A percentile compares a stretch with the other conserved stretches of the same genome.
Conservation (phyloP, 2,329 filamentous ascomycete genomes). For the Rosellinia necatrix region DNA sequence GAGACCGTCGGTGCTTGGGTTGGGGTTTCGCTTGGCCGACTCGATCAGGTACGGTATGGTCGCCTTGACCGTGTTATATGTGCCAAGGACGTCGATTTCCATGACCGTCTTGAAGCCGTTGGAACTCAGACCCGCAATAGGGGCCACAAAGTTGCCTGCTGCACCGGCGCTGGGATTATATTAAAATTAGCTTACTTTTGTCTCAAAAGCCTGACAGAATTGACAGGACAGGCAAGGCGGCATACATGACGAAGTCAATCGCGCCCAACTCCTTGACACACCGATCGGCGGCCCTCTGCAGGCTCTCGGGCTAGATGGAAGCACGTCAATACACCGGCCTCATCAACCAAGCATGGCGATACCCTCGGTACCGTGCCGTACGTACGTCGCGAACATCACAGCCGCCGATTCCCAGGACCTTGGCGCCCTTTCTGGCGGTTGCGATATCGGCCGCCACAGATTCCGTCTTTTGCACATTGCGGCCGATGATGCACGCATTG, state of each 20-base stretch:
- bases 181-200: conserved; percentile 12
- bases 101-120: conserved; percentile 97
- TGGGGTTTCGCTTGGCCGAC: conserved; percentile 70
- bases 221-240: conserved; percentile 48
- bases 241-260: conserved; percentile 98
- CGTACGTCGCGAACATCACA: conserved; percentile 75
- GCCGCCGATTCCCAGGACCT: conserved; percentile 84
- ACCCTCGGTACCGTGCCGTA: conserved; percentile 24
- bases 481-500: conserved; percentile 91
- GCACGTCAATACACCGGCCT: conserved; percentile 12
- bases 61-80: conserved; percentile 93
- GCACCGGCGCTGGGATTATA: conserved; percentile 75
- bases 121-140: conserved; percentile 77
- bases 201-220: neutral
- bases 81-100: conserved; percentile 93
- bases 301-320: conserved; percentile 56
- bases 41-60: conserved; percentile 79
- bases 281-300: conserved; percentile 75
- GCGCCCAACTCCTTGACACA: conserved; percentile 82
- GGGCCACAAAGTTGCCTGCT: conserved; percentile 92
- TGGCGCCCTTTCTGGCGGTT: conserved; percentile 75
- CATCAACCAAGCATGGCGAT: too few relatives aligned
- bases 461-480: conserved; percentile 88
- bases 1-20: conserved; percentile 61
- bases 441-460: conserved; percentile 79